Conservation (phyloP, 805 yeast genomes). For the Candida corydali region DNA sequence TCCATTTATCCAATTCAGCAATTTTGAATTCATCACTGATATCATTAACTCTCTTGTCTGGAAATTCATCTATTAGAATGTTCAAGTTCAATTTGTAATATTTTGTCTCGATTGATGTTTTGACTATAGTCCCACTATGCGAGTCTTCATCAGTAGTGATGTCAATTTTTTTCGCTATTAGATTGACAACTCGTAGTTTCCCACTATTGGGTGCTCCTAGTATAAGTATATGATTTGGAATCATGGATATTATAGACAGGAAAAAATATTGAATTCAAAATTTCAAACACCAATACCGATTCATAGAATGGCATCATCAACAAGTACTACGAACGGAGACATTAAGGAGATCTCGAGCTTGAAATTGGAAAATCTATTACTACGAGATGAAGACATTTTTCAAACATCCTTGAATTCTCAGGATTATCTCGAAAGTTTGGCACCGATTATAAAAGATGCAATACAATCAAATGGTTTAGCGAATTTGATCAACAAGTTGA, state of each 20-base stretch:
- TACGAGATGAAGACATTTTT: conserved; percentile 39
- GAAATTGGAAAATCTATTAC: conserved; percentile 33
- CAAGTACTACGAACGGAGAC: neutral
- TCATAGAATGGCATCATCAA: conserved; percentile 10
- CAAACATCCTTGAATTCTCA: conserved; percentile 51
- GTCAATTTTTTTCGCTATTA: conserved; percentile 23
- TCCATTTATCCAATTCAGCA: conserved; percentile 30
- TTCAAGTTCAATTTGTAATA: conserved; percentile 28
- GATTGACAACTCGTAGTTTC: conserved; percentile 28
- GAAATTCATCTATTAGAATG: conserved; percentile 34
- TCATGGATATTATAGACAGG: too few species aligned
- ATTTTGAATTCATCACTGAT: conserved; percentile 10
- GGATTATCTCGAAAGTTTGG: conserved; percentile 74
- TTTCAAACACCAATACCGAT: too few species aligned
- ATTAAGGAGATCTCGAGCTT: conserved; percentile 16
- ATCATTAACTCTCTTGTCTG: neutral
- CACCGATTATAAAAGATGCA: conserved; percentile 68
- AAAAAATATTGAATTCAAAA: too few species aligned
- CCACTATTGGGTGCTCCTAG: conserved; percentile 43
- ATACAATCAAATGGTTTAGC: conserved; percentile 51
- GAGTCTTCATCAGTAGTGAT: conserved; percentile 20
- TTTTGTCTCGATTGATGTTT: conserved; percentile 22
- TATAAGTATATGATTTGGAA: conserved; percentile 40
- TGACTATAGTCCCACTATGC: conserved; percentile 31
- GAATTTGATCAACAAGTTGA: conserved; percentile 52